Evolutionary conservation across 2,329 filamentous ascomycete genomes (phyloP).

Genomic region (Colletotrichum sp.): DNA sequence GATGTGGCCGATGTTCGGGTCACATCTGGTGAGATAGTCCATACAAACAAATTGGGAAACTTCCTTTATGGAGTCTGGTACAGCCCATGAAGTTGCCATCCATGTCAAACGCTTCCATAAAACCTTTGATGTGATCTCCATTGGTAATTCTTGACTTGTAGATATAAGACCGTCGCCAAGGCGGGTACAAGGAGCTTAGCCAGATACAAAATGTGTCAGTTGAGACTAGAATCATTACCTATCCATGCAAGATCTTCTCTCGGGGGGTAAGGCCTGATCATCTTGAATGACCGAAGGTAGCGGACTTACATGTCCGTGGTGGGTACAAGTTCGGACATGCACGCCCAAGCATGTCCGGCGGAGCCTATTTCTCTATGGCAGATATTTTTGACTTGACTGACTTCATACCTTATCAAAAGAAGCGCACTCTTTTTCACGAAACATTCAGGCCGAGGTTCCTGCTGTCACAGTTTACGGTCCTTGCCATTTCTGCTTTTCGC

Average conservation of each 20-base stretch:
- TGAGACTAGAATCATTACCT: neutral
- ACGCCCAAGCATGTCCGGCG: neutral
- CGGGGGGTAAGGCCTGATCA: rapidly evolving
- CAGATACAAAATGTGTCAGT: neutral
- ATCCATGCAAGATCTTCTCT: neutral
- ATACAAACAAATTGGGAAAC: neutral
- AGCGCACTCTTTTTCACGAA: neutral
- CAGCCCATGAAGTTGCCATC: rapidly evolving
- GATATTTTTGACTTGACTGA: neutral
- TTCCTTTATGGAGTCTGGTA: neutral
- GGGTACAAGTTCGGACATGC: neutral
- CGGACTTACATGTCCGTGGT: neutral
- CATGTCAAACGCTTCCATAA: rapidly evolving
- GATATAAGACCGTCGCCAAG: neutral
- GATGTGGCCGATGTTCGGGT: neutral
- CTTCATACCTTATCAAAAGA: neutral
- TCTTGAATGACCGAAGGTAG: neutral
- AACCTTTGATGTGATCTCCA: neutral
- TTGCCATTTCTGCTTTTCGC: neutral
- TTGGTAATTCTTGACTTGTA: neutral
- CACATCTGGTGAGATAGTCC: neutral
- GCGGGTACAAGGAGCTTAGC: neutral
- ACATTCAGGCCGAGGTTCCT: rapidly evolving
- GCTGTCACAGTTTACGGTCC: neutral
- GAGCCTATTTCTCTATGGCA: neutral